Conservation (phyloP, 768 basidiomycete species). For the Rhizopogon salebrosus region DNA sequence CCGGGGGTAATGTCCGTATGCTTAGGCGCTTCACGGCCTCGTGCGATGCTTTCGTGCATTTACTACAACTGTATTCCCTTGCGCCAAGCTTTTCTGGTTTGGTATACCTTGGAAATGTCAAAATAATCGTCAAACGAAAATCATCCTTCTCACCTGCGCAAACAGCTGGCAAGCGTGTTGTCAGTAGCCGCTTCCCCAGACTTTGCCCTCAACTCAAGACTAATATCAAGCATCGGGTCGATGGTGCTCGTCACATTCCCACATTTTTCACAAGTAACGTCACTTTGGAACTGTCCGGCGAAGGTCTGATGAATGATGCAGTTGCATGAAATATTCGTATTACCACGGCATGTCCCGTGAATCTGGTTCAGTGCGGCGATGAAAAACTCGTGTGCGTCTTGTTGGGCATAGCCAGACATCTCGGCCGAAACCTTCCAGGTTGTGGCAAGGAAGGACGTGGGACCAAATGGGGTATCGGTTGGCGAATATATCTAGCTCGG, state of each 20-base stretch:
- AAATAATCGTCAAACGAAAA: conserved; percentile 2
- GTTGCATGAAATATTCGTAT: conserved; percentile 75
- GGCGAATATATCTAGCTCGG: conserved; percentile 47
- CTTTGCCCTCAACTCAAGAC: conserved; percentile 70
- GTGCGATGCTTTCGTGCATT: conserved; percentile 68
- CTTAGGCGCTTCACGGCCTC: conserved; percentile 83
- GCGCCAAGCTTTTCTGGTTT: conserved; percentile 77
- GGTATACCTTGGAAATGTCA: conserved; percentile 54
- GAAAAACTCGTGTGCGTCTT: conserved; percentile 90
- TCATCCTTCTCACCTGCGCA: conserved; percentile 51
- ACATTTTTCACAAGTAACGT: conserved; percentile 86
- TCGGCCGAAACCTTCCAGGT: conserved; percentile 80
- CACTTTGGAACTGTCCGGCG: conserved; percentile 80
- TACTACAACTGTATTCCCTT: conserved; percentile 80
- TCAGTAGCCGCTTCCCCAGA: conserved; percentile 43
- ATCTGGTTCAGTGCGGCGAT: conserved; percentile 83
- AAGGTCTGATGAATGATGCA: conserved; percentile 93
- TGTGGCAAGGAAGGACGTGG: conserved; percentile 75
- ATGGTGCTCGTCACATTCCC: conserved; percentile 70
- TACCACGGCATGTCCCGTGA: conserved; percentile 70
- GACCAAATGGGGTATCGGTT: conserved; percentile 65
- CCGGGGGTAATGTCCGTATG: conserved; percentile 80
- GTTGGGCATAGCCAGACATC: conserved; percentile 88
- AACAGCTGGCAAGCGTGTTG: conserved; percentile 68
- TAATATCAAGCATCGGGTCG: conserved; percentile 90